Conservation (phyloP, 768 basidiomycete genomes). For the Suillus decipiens region DNA sequence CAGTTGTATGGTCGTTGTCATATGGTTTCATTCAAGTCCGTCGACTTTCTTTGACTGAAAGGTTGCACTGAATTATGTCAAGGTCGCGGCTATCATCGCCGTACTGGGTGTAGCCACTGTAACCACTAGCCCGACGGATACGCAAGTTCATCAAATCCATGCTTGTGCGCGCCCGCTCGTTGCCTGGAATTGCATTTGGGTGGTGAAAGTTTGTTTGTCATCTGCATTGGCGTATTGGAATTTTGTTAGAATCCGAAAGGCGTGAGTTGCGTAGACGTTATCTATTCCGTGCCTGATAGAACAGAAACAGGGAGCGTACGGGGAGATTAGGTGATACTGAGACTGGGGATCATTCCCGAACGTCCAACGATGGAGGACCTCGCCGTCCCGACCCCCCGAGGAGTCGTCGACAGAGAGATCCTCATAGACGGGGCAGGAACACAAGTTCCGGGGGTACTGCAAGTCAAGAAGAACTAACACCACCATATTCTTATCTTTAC, state of each 20-base stretch:
- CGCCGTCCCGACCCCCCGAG: conserved; percentile 17
- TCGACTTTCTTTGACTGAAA: conserved; percentile 6
- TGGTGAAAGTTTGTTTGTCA: conserved; percentile 52
- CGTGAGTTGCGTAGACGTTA: conserved; percentile 22
- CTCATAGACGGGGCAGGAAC: conserved; percentile 20
- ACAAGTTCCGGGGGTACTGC: conserved; percentile 13
- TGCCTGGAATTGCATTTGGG: conserved; percentile 67
- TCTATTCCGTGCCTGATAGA: conserved; percentile 13
- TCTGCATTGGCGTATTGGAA: conserved; percentile 57
- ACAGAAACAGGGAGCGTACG: conserved; percentile 22
- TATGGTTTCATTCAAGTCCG: conserved; percentile 59
- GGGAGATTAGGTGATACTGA: conserved; percentile 29
- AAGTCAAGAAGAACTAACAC: conserved; percentile 28
- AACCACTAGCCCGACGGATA: conserved; percentile 45
- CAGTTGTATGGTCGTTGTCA: conserved; percentile 49
- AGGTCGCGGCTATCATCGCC: conserved; percentile 55
- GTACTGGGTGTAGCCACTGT: conserved; percentile 51
- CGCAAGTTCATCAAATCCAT: conserved; percentile 51
- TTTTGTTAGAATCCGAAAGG: conserved; percentile 40
- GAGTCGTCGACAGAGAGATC: conserved; percentile 19
- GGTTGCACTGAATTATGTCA: conserved; percentile 16
- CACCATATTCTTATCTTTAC: conserved; percentile 29
- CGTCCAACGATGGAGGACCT: conserved; percentile 14
- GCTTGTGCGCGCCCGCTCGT: conserved; percentile 69
- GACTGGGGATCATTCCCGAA: conserved; percentile 27